Conservation (phyloP, 306 rosid genomes). For the Prunus campanulata region DNA sequence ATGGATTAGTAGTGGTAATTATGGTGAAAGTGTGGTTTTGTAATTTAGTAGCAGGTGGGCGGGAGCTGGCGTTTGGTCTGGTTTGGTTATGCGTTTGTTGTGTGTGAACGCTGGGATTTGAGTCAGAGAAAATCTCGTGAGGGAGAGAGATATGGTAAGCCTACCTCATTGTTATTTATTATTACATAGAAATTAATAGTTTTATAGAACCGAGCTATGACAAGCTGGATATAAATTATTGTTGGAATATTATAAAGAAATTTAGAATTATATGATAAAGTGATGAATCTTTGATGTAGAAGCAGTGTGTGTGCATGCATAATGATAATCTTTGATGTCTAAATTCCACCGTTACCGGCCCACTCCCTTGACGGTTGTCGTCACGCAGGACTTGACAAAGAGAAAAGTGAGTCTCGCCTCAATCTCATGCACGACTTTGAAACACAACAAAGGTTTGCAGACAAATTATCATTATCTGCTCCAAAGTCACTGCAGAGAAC, state of each 20-base stretch:
- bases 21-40: background rate
- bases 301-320: background rate
- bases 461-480: background rate
- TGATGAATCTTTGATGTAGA: background rate
- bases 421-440: slow-evolving; percentile 1
- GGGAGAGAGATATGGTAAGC: background rate
- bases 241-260: too few species aligned
- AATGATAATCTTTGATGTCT: too few species aligned
- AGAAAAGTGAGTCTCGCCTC: too few species aligned
- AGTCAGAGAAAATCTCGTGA: background rate
- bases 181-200: too few species aligned
- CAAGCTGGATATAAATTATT: too few species aligned
- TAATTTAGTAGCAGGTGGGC: too few species aligned
- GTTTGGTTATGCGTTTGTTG: background rate
- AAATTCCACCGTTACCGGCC: too few species aligned
- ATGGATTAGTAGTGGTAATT: background rate
- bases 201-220: too few species aligned
- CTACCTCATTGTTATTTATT: too few species aligned
- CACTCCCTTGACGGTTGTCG: background rate
- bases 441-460: background rate
- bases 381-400: background rate
- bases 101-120: background rate
- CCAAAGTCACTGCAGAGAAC: background rate
- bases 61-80: background rate
- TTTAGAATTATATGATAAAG: too few species aligned